A percentile compares a stretch with the other conserved stretches of the same genome.
phyloP scores from a whole-genome alignment of 2,329 filamentous ascomycete species.

The Bipolaris victoriae region DNA sequence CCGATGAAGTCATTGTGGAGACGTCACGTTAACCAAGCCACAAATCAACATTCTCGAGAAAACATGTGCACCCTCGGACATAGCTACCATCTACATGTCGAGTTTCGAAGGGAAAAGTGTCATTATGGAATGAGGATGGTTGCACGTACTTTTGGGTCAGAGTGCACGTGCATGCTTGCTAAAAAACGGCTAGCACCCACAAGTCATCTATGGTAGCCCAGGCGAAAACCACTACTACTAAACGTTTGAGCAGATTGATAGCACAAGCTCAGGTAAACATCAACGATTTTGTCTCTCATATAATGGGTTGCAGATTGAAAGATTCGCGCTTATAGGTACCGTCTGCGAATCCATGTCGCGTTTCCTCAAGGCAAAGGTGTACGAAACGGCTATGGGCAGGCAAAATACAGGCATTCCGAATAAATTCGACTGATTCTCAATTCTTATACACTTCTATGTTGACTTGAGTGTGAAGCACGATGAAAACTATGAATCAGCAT shows the following conservation, averaged over 20 bases:
- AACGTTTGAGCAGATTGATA: too few relatives aligned
- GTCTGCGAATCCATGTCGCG: too few relatives aligned
- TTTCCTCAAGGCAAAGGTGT: too few relatives aligned
- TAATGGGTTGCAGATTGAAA: too few relatives aligned
- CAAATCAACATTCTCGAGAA: not conserved
- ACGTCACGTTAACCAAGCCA: conserved; percentile 5
- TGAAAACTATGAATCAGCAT: not conserved
- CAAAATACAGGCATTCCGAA: too few relatives aligned
- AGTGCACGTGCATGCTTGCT: not conserved
- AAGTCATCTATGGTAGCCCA: too few relatives aligned
- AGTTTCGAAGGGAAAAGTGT: not conserved
- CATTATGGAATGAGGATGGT: not conserved
- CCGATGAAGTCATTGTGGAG: conserved; percentile 19
- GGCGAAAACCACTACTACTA: too few relatives aligned
- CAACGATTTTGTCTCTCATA: too few relatives aligned
- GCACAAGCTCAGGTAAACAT: too few relatives aligned
- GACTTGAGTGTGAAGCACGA: not conserved
- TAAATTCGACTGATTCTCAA: too few relatives aligned
- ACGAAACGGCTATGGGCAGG: too few relatives aligned
- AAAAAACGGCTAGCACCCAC: not conserved
- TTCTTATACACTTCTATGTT: not conserved
- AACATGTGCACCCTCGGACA: not conserved
- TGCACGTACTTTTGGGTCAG: not conserved
- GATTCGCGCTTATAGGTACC: too few relatives aligned
- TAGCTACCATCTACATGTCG: not conserved